Base-by-base conservation (phyloP, 1,139 yeast species). In the Petasospora rhodanensis region DNA sequence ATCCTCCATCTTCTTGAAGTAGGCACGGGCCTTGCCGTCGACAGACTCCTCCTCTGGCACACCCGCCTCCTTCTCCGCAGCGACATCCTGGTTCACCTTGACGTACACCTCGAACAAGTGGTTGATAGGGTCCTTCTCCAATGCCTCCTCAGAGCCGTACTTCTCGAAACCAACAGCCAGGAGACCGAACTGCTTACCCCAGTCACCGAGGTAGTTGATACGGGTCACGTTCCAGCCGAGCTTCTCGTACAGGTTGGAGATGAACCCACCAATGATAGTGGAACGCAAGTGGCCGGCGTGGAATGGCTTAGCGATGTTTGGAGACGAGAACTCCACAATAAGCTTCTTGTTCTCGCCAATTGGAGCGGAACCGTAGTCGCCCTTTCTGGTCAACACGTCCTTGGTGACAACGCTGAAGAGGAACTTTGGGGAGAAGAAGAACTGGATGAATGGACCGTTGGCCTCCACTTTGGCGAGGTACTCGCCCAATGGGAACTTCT, bases 241-340 rank as follows among this genome's bases (percentile, higher is more conserved):
- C 49, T 78, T 79, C 62, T 89, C 96, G 57, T 91, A 86, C 59
- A 91, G 71, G 61, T 89, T 91, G 29, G 95, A 65, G 38, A 93
- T 62, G 66, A 87, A 91, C n/a, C 98, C 97, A 52, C 99, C 99
- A 58, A 91, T 91, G 56, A 91, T 91, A 24, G 99, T 91, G 26
- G 96, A 85, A 66, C 99, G 80, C 63, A 91, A 77, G 62, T 91
- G 99, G 39, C 99, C 99, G 40, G 99, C 99, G 57, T 91, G 99
- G 82, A 91, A 91, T 11, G 98, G 98, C 64, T 91, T 91, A 47
- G 99, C 99, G 55, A 91, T 91, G 60, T 91, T 91, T 47, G 99
- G 99, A 29, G 97, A 89, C 5, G 96, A 86, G 55, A 93, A 91
- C 61, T 91, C 99, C 48, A 93, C 73, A 32, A 87, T 55, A 16